Percentiles rank a stretch among this genome's conserved stretches.
These are phyloP conservation scores for Cucurbita pepo DNA, from an alignment of 306 rosid species.

Conservation along the genomic window DNA sequence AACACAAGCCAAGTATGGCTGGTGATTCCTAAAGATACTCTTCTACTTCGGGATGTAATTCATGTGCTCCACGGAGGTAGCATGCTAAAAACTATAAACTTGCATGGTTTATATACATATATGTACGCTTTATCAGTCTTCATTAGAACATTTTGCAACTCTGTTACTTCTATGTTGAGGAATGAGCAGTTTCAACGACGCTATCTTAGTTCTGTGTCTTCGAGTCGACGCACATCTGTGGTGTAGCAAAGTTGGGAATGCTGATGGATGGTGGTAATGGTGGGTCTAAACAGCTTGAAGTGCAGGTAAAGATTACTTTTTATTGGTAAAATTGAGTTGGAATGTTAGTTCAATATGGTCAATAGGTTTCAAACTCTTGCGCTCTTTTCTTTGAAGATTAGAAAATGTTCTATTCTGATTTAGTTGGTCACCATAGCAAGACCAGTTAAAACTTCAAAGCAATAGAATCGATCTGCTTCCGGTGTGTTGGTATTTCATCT, in stretches of 20 bases:
- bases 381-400: not conserved
- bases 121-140: not conserved
- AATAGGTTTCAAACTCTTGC: not conserved
- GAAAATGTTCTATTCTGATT: too few relatives aligned
- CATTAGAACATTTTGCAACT: not conserved
- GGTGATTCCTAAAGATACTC: constrained; percentile 36
- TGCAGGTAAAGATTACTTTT: not conserved
- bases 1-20: constrained; percentile 93
- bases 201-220: not conserved
- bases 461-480: too few relatives aligned
- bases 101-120: not conserved
- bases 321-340: not conserved
- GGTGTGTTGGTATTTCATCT: too few relatives aligned
- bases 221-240: not conserved
- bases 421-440: too few relatives aligned
- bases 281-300: not conserved
- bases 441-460: too few relatives aligned
- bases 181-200: not conserved
- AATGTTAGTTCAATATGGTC: not conserved
- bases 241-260: not conserved
- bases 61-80: not conserved
- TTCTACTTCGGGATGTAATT: not conserved
- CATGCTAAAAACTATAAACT: not conserved
- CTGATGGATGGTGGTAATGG: not conserved
- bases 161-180: not conserved